phyloP scores from a whole-genome alignment of 73 alveolate genomes.

The Durusdinium trenchii region DNA sequence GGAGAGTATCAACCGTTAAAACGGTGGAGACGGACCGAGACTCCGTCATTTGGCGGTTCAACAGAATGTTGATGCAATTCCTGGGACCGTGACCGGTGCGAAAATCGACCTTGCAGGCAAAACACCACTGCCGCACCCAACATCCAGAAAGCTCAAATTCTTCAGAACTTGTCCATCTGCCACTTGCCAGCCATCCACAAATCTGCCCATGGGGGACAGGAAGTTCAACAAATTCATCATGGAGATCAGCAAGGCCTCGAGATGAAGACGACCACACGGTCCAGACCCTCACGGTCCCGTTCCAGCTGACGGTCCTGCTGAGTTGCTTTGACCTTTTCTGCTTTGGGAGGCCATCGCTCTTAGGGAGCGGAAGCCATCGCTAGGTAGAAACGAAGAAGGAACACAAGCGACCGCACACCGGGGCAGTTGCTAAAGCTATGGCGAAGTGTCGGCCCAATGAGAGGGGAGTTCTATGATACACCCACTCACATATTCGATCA shows the following conservation, averaged over 20 bases:
- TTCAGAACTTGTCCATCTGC: not conserved
- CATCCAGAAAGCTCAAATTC: not conserved
- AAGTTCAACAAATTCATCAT: not conserved
- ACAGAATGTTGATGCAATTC: too few relatives aligned
- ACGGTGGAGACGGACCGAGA: too few relatives aligned
- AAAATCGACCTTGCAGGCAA: not conserved
- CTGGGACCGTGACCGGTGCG: too few relatives aligned
- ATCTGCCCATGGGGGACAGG: not conserved
- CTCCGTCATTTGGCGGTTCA: too few relatives aligned
- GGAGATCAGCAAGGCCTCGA: not conserved
- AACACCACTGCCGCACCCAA: constrained; percentile 60
- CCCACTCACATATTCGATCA: too few relatives aligned
- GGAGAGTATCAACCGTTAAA: too few relatives aligned
- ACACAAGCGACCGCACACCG: not conserved
- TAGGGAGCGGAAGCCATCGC: not conserved
- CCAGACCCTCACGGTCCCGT: not conserved
- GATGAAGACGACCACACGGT: not conserved
- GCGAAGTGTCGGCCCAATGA: not conserved
- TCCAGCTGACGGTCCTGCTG: not conserved
- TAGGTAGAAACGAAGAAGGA: not conserved
- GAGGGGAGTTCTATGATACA: not conserved
- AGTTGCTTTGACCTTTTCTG: not conserved
- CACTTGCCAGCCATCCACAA: not conserved
- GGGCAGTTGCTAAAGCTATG: not conserved
- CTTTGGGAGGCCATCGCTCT: not conserved